Percentiles rank a stretch among this genome's conserved stretches.
phyloP scores from a whole-genome alignment of 768 basidiomycete species.

The Lactarius tabidus region DNA sequence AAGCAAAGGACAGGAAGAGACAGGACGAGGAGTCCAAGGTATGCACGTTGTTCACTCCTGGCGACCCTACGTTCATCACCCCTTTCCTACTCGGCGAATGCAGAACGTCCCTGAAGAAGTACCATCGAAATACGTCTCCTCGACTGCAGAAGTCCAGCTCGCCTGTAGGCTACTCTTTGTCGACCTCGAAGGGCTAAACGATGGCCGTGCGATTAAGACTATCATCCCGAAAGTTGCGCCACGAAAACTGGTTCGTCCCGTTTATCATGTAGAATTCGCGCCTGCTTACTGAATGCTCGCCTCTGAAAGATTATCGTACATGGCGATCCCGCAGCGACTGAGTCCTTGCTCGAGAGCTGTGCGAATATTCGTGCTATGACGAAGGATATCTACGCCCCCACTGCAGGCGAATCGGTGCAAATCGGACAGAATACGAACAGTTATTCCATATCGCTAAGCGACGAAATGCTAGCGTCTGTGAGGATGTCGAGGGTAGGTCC shows the following conservation, averaged over 20 bases:
- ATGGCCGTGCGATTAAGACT: constrained; percentile 94
- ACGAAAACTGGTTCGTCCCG: constrained; percentile 73
- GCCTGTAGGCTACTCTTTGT: constrained; percentile 86
- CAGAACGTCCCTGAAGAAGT: constrained; percentile 77
- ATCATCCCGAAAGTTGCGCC: constrained; percentile 97
- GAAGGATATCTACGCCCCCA: constrained; percentile 83
- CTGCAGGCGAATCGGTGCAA: constrained; percentile 68
- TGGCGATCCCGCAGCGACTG: constrained; percentile 61
- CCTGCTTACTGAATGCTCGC: constrained; percentile 9
- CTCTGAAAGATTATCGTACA: constrained; percentile 78
- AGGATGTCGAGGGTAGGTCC: constrained; percentile 81
- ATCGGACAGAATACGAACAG: constrained; percentile 96
- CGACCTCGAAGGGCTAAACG: constrained; percentile 95
- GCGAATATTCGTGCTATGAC: constrained; percentile 85
- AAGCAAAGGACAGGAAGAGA: constrained; percentile 66
- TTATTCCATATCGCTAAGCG: constrained; percentile 91
- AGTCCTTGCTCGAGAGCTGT: constrained; percentile 75
- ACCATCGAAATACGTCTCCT: constrained; percentile 86
- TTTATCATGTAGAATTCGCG: background rate
- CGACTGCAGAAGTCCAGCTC: constrained; percentile 71
- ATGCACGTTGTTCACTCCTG: constrained; percentile 12
- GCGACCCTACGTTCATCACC: background rate
- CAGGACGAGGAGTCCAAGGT: constrained; percentile 85
- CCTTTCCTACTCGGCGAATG: constrained; percentile 14
- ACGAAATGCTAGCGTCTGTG: constrained; percentile 73